phyloP scores from a whole-genome alignment of 805 yeast species.

The Debaryomyces castellii region DNA sequence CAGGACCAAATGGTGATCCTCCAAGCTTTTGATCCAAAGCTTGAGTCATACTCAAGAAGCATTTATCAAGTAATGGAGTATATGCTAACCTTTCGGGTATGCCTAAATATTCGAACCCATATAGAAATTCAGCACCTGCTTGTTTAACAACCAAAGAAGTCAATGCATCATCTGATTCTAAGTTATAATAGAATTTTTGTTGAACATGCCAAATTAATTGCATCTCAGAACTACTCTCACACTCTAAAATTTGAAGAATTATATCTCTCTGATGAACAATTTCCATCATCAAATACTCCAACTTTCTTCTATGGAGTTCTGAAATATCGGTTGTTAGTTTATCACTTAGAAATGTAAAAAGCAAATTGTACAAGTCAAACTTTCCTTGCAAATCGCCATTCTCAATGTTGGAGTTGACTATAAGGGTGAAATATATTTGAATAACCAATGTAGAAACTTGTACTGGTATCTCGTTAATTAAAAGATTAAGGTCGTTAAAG shows the following conservation, averaged over 20 bases:
- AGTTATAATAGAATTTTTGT: slow-evolving; percentile 48
- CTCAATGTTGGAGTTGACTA: slow-evolving; percentile 31
- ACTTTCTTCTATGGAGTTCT: slow-evolving; percentile 37
- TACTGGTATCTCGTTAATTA: slow-evolving; percentile 46
- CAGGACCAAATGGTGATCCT: slow-evolving; percentile 94
- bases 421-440: slow-evolving; percentile 57
- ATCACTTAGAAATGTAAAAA: slow-evolving; percentile 27
- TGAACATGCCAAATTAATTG: slow-evolving; percentile 49
- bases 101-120: slow-evolving; percentile 86
- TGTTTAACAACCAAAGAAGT: slow-evolving; percentile 48
- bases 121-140: slow-evolving; percentile 48
- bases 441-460: slow-evolving; percentile 57
- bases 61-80: slow-evolving; percentile 67
- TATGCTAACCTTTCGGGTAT: slow-evolving; percentile 68
- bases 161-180: slow-evolving; percentile 19
- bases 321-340: slow-evolving; percentile 19
- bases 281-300: slow-evolving; percentile 68
- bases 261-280: slow-evolving; percentile 57
- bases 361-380: slow-evolving; percentile 1
- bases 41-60: slow-evolving; percentile 68
- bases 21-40: slow-evolving; percentile 75
- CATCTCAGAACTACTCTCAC: slow-evolving; percentile 6
- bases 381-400: slow-evolving; percentile 2
- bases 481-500: slow-evolving; percentile 9
- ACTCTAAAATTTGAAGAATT: slow-evolving; percentile 15